Evolutionary conservation across 1,139 yeast genomes (phyloP).

Genomic region (Kurtzmaniella quercitrusa): DNA sequence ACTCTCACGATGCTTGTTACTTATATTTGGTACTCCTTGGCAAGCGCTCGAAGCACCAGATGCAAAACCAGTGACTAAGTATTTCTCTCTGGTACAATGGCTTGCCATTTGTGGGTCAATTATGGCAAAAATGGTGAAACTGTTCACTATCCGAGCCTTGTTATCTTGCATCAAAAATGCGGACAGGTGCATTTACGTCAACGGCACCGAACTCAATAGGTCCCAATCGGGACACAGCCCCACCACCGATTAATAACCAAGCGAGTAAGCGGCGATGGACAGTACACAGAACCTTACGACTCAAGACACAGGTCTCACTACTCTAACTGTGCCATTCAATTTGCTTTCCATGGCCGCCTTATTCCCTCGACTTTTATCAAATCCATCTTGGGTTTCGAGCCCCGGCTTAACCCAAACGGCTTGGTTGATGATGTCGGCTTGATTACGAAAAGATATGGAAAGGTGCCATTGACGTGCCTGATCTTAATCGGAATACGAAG

Average conservation of each 20-base stretch:
- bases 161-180: neutral
- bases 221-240: too few relatives aligned
- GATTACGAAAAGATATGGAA: neutral
- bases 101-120: conserved; percentile 49
- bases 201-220: neutral
- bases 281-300: too few relatives aligned
- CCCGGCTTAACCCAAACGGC: neutral
- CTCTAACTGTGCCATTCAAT: too few relatives aligned
- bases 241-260: too few relatives aligned
- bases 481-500: neutral
- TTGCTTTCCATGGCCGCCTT: too few relatives aligned
- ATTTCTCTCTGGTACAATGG: conserved; percentile 56
- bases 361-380: neutral
- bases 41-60: conserved; percentile 14
- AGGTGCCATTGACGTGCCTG: neutral
- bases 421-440: neutral
- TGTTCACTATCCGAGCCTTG: neutral
- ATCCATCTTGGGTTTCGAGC: neutral
- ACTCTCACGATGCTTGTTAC: conserved; percentile 39
- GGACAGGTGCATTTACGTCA: neutral
- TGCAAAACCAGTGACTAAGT: conserved; percentile 28
- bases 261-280: too few relatives aligned
- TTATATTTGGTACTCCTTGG: conserved; percentile 34
- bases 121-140: conserved; percentile 47
- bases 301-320: too few relatives aligned